Conservation (phyloP, 768 basidiomycete species). For the Rossbeevera mucosa region DNA sequence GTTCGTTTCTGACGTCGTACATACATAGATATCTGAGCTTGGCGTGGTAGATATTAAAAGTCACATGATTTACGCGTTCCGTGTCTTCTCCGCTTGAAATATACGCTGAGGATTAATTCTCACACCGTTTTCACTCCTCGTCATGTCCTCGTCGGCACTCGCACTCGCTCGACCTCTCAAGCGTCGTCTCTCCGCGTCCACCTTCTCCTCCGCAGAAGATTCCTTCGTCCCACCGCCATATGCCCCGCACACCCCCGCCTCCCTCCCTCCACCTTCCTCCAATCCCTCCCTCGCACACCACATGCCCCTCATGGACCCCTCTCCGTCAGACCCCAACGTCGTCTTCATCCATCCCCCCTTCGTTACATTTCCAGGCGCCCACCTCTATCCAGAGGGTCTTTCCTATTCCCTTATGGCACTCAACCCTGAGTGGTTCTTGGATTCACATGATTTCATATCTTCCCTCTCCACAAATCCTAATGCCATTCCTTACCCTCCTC, state of each 20-base stretch:
- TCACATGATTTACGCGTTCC: conserved; percentile 44
- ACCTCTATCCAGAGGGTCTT: conserved; percentile 60
- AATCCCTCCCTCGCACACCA: conserved; percentile 38
- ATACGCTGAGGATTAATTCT: conserved; percentile 16
- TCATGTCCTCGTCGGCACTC: too few species aligned
- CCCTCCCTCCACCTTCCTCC: conserved; percentile 26
- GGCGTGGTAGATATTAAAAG: conserved; percentile 37
- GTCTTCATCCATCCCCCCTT: conserved; percentile 77
- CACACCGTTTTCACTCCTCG: conserved; percentile 15
- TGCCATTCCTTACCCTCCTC: conserved; percentile 68
- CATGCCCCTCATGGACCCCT: conserved; percentile 61
- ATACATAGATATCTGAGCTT: conserved; percentile 56
- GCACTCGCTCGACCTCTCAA: too few species aligned
- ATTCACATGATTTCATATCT: conserved; percentile 58
- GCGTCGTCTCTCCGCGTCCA: conserved; percentile 44
- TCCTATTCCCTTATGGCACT: conserved; percentile 68
- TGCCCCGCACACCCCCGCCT: conserved; percentile 35
- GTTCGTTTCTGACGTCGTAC: too few species aligned
- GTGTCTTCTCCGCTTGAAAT: conserved; percentile 46
- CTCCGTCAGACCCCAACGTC: conserved; percentile 57
- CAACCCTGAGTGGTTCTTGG: conserved; percentile 78
- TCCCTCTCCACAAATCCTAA: conserved; percentile 40
- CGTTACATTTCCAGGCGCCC: conserved; percentile 56
- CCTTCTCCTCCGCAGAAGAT: conserved; percentile 56
- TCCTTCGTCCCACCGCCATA: conserved; percentile 68